Percentiles rank a stretch among this genome's conserved stretches.
These are phyloP conservation scores for Rhizopogon vulgaris DNA, from an alignment of 768 basidiomycete species.

Conservation along the genomic window DNA sequence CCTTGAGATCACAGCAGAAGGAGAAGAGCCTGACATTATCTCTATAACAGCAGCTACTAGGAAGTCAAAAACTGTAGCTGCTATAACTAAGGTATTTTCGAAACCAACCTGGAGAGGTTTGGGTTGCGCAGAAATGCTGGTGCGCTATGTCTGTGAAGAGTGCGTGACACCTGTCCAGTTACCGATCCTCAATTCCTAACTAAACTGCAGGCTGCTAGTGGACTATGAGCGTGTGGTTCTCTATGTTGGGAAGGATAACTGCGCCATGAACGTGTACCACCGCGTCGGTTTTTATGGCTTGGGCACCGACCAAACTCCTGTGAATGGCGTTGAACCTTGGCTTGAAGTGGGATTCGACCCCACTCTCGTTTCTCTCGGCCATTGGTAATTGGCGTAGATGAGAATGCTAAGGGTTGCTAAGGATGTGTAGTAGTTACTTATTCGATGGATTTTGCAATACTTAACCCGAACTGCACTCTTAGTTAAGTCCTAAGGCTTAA, in stretches of 20 bases:
- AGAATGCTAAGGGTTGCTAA: background rate
- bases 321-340: constrained; percentile 48
- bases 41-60: constrained; percentile 66
- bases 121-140: constrained; percentile 58
- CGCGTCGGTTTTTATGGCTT: constrained; percentile 67
- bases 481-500: background rate
- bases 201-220: constrained; percentile 24
- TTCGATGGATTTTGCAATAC: background rate
- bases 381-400: constrained; percentile 49
- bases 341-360: constrained; percentile 60
- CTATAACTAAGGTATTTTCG: constrained; percentile 71
- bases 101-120: constrained; percentile 41
- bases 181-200: background rate
- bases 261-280: constrained; percentile 48
- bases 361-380: constrained; percentile 44
- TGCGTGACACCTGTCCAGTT: constrained; percentile 24
- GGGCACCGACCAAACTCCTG: constrained; percentile 16
- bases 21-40: constrained; percentile 36
- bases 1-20: constrained; percentile 34
- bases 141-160: constrained; percentile 50
- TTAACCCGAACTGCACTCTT: background rate
- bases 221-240: constrained; percentile 48
- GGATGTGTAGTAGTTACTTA: background rate
- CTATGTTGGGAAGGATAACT: constrained; percentile 54
- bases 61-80: constrained; percentile 46